Evolutionary conservation across 2,329 filamentous ascomycete genomes (phyloP), one percentile per base, ranked within the genome.

Genomic region (Phyllosticta paracitricarpa): DNA sequence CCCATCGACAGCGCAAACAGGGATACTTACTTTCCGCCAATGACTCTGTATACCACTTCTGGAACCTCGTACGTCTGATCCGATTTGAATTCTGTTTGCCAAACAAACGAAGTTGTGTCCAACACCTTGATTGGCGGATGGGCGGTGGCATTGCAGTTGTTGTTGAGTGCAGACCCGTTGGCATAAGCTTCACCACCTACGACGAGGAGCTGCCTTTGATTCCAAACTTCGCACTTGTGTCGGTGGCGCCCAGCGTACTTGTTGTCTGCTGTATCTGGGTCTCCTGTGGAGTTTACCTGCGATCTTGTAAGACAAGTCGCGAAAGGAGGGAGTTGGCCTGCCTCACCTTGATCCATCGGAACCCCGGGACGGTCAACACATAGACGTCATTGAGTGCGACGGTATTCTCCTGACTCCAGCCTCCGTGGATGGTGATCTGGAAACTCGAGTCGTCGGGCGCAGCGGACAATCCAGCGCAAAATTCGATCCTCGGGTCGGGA

Each of bases 371-470:
- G 51, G 48, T 59, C 3, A 63, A 19, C n/a, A 57, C 33, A 17
- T 56, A 61, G n/a, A 60, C 57, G n/a, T 63, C 61, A 22, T 22
- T 28, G n/a, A 55, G 26, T 3, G 57, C 30, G 4, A 22, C n/a
- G 4, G 22, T 30, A 5, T 54, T 28, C 7, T 35, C 33, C 51
- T 35, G 58, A 28, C 60, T 54, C 61, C 61, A 63, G n/a, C 61
- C 61, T 17, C 52, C 61, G 19, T 56, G 22, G 8, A 63, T 61
- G 25, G 61, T 61, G 35, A 63, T 60, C 28, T 63, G 61, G 24
- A 63, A 59, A 33, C 55, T 58, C 6, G 61, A 62, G 24, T 59
- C 48, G 24, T 62, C 61, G 17, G 57, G 52, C 3, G 61, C 57
- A 3, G 57, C 24, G 24, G 52, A 56, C 17, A 63, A 58, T 10